These are phyloP conservation scores for Drosera capensis DNA, from an alignment of 148 eudicot species.

Conservation along the genomic window DNA sequence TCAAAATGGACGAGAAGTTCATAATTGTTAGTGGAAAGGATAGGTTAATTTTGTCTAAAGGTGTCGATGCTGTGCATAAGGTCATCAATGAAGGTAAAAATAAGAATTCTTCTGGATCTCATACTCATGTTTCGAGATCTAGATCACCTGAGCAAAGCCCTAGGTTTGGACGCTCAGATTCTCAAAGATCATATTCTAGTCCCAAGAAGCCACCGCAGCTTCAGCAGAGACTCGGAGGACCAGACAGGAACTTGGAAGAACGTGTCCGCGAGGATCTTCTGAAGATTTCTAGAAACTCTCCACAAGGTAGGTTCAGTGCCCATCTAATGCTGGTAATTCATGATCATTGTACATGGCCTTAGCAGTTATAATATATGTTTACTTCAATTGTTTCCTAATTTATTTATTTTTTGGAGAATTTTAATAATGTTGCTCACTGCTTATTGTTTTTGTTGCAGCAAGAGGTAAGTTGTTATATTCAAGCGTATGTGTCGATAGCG, in stretches of 20 bases:
- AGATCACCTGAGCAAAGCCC: slow-evolving; percentile 55
- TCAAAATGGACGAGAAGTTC: slow-evolving; percentile 85
- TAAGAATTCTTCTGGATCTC: slow-evolving; percentile 44
- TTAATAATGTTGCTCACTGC: slow-evolving; percentile 31
- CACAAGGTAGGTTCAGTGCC: slow-evolving; percentile 77
- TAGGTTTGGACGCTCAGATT: slow-evolving; percentile 54
- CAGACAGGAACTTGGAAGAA: slow-evolving; percentile 66
- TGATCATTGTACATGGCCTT: slow-evolving; percentile 12
- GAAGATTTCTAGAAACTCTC: slow-evolving; percentile 61
- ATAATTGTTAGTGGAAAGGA: slow-evolving; percentile 97
- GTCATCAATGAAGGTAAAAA: slow-evolving; percentile 57
- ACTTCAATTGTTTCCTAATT: too few relatives aligned
- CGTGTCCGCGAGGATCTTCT: slow-evolving; percentile 69
- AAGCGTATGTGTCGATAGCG: slow-evolving; percentile 75
- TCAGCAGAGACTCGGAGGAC: slow-evolving; percentile 51
- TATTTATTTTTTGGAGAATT: neutral
- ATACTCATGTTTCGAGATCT: slow-evolving; percentile 34
- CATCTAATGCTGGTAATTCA: slow-evolving; percentile 12
- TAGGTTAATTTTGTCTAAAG: slow-evolving; percentile 68
- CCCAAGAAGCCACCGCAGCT: slow-evolving; percentile 48
- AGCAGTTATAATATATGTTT: too few relatives aligned
- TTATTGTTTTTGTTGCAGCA: slow-evolving; percentile 70
- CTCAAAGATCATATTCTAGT: slow-evolving; percentile 69
- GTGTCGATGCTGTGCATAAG: slow-evolving; percentile 91
- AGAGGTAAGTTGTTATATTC: slow-evolving; percentile 98